Evolutionary conservation across 805 yeast genomes (phyloP), one percentile per base, ranked within the genome.

Genomic region (Candida takata): DNA sequence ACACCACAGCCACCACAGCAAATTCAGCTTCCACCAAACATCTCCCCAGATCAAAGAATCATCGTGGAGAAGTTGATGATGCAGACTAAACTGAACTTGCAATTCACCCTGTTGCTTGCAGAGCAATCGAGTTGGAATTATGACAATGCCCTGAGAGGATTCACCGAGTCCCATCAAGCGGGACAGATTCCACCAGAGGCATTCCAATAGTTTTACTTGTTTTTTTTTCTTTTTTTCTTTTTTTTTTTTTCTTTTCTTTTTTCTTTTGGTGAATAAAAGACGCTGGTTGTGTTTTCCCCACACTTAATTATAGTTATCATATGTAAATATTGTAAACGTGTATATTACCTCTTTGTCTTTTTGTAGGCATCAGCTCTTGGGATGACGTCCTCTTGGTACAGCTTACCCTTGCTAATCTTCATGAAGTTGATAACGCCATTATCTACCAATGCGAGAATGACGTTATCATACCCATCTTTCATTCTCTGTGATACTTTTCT

Each of bases 71-170:
- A 72, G 49, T 61, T 90, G 17, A 74, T 81, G 60, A 56, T 70
- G 19, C 84, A 81, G 43, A 88, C 97, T 0, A 75, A 77, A 33
- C 65, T 88, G 47, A 87, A 73, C 46, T 65, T 83, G n/a, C 83
- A 84, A 49, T 88, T 78, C 56, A 84, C 90, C 0, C 62, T 77
- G 19, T 74, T 88, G 83, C 69, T 92, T 27, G 80, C 87, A 38
- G 87, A 86, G 55, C 95, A 87, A 57, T 85, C 95, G 51, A 70
- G 74, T 36, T 88, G 94, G 88, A 81, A 84, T 57, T 79, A 75
- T 47, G 77, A 74, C 19, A 69, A 64, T 35, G 88, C 95, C 19
- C 62, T 75, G 11, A 69, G 68, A 29, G 79, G 84, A 37, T 90
- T 90, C 60, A 72, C 76, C 46, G 77, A 72, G 46, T 80, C 85